Percentiles rank a stretch among this genome's conserved stretches.
Evolutionary conservation across 2,329 filamentous ascomycete species (phyloP).

Genomic region (Fusarium cicatricum): DNA sequence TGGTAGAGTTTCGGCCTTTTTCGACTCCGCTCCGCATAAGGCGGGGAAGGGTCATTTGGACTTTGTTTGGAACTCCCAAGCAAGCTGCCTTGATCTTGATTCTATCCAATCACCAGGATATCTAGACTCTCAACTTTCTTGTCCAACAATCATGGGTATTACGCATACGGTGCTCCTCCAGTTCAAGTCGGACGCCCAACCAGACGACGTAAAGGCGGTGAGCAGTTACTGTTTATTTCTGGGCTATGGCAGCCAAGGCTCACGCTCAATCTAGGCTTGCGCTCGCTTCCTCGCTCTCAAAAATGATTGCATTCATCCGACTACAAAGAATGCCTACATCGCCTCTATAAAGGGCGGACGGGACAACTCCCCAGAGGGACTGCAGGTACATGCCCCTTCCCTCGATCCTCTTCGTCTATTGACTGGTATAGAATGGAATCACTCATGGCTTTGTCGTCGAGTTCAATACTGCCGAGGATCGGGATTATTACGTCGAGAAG

Average conservation of each 20-base stretch:
- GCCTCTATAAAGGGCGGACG: slow-evolving; percentile 64
- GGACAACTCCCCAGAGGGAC: slow-evolving; percentile 69
- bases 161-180: slow-evolving; percentile 75
- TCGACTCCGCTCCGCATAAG: no score
- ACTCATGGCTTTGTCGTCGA: slow-evolving; percentile 75
- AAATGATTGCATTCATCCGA: slow-evolving; percentile 68
- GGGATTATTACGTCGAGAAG: slow-evolving; percentile 71
- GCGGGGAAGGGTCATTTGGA: no score
- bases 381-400: slow-evolving; percentile 55
- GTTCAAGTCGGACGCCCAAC: slow-evolving; percentile 62
- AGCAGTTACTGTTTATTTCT: slow-evolving; percentile 33
- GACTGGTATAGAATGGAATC: slow-evolving; percentile 60
- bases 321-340: slow-evolving; percentile 67
- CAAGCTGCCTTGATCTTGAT: no score
- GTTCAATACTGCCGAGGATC: slow-evolving; percentile 69
- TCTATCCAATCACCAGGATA: background rate
- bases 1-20: no score
- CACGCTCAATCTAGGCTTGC: slow-evolving; percentile 40
- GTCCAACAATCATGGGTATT: slow-evolving; percentile 45
- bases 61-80: no score
- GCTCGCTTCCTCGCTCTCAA: slow-evolving; percentile 57
- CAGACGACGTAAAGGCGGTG: slow-evolving; percentile 65
- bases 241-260: background rate
- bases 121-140: background rate
- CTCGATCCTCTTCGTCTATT: background rate